Percentiles rank a stretch among this genome's conserved stretches.
Conservation (phyloP, 2,329 filamentous ascomycete species). For the Xylaria sp. region DNA sequence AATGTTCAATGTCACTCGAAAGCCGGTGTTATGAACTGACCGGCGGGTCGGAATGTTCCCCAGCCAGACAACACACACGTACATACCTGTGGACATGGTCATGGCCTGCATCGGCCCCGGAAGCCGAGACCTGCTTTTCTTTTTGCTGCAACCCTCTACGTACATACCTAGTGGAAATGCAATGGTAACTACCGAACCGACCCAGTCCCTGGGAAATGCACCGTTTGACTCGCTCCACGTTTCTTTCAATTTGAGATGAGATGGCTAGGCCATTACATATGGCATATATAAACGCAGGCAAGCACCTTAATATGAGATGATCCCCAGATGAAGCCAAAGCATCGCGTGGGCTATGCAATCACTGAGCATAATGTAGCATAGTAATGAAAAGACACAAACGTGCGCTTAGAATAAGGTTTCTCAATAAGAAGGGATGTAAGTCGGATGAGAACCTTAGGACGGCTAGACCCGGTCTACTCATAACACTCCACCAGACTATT, state of each 20-base stretch:
- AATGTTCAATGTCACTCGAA: not conserved
- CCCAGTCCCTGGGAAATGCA: conserved; percentile 11
- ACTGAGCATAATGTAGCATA: not conserved
- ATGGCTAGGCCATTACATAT: not conserved
- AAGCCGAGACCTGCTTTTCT: conserved; percentile 25
- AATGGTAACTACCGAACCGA: conserved; percentile 3
- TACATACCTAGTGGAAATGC: not conserved
- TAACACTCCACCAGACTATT: conserved; percentile 1
- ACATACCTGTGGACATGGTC: too few relatives aligned
- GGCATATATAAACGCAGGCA: not conserved
- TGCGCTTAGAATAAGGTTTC: conserved; percentile 5
- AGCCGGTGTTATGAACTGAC: not conserved
- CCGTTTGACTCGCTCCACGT: not conserved
- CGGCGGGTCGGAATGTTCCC: not conserved
- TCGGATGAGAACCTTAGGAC: not conserved
- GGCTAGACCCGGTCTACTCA: not conserved
- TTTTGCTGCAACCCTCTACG: not conserved
- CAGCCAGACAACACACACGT: not conserved
- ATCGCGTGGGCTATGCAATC: not conserved
- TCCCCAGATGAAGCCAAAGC: not conserved
- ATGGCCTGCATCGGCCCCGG: not conserved
- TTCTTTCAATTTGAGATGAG: not conserved
- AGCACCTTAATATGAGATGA: conserved; percentile 5
- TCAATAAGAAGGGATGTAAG: not conserved
- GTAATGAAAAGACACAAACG: not conserved